Percentiles rank a stretch among this genome's conserved stretches.
Evolutionary conservation across 75 land plant genomes (phyloP).

Genomic region (Pinus taeda): DNA sequence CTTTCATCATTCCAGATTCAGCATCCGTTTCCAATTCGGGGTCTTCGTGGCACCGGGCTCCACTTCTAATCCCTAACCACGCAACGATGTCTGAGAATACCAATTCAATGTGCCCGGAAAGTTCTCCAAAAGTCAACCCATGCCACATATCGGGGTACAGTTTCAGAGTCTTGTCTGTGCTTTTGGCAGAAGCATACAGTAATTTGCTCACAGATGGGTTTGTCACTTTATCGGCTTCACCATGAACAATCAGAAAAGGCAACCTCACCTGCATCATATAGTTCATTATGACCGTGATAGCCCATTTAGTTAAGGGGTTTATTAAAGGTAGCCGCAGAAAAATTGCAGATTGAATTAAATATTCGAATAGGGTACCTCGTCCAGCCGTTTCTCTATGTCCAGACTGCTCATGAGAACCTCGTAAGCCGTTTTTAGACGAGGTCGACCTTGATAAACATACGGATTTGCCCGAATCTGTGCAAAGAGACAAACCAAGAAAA

Average conservation of each 20-base stretch:
- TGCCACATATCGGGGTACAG: constrained; percentile 96
- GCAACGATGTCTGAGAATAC: constrained; percentile 76
- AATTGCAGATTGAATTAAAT: no score
- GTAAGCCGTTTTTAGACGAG: constrained; percentile 70
- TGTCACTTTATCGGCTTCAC: constrained; percentile 78
- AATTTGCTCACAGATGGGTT: constrained; percentile 69
- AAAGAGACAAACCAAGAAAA: neutral
- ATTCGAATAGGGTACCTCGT: constrained; percentile 39
- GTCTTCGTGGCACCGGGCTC: constrained; percentile 5
- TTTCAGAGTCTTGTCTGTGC: constrained; percentile 82
- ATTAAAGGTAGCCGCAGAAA: no score
- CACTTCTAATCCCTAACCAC: constrained; percentile 63
- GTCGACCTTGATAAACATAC: constrained; percentile 65
- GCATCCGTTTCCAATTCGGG: no score
- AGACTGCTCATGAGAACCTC: constrained; percentile 64
- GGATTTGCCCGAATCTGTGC: constrained; percentile 68
- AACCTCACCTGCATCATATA: constrained; percentile 42
- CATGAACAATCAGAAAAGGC: constrained; percentile 81
- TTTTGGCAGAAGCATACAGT: constrained; percentile 53
- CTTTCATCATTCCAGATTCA: no score
- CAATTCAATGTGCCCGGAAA: constrained; percentile 53
- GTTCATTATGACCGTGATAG: no score
- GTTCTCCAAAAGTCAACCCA: constrained; percentile 70
- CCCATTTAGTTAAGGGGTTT: no score
- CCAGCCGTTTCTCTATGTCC: constrained; percentile 54